Conservation (phyloP, 2,329 filamentous ascomycete genomes). For the Ampelomyces quisqualis region DNA sequence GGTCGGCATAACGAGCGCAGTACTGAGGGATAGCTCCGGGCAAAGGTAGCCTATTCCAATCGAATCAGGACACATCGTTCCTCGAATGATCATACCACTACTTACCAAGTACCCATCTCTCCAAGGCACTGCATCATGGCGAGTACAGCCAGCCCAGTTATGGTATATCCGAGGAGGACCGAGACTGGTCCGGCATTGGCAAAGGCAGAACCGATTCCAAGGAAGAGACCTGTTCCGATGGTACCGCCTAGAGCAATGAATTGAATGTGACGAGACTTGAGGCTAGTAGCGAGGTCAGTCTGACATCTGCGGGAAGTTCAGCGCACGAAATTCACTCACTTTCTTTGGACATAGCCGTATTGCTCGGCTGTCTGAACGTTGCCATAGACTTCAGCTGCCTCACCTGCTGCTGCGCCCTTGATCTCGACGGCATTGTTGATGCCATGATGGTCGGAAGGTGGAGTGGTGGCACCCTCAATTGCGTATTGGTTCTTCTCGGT, state of each 20-base stretch:
- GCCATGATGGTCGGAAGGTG: constrained; percentile 21
- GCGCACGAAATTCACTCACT: constrained; percentile 38
- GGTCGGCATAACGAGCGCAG: constrained; percentile 50
- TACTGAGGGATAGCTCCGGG: constrained; percentile 43
- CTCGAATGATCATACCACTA: too few species aligned
- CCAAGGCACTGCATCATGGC: constrained; percentile 48
- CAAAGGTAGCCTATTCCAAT: constrained; percentile 46
- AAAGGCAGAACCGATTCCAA: constrained; percentile 39
- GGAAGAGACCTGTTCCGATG: constrained; percentile 47
- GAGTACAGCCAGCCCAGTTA: constrained; percentile 39
- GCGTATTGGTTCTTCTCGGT: constrained; percentile 32
- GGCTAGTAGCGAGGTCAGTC: constrained; percentile 18
- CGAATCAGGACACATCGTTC: too few species aligned
- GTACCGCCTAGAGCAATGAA: constrained; percentile 62
- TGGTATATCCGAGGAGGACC: constrained; percentile 40
- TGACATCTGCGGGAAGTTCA: background rate
- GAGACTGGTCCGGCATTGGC: constrained; percentile 38
- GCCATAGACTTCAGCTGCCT: constrained; percentile 57
- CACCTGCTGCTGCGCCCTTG: constrained; percentile 39
- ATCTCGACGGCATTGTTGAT: constrained; percentile 26
- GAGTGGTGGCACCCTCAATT: constrained; percentile 14
- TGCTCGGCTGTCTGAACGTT: constrained; percentile 53
- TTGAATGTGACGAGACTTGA: constrained; percentile 58
- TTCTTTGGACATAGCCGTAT: constrained; percentile 55
- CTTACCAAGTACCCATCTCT: constrained; percentile 47